A percentile compares a stretch with the other conserved stretches of the same genome.
These are phyloP conservation scores for Orobanche coerulescens DNA, from an alignment of 257 asterid genomes.

Conservation along the genomic window DNA sequence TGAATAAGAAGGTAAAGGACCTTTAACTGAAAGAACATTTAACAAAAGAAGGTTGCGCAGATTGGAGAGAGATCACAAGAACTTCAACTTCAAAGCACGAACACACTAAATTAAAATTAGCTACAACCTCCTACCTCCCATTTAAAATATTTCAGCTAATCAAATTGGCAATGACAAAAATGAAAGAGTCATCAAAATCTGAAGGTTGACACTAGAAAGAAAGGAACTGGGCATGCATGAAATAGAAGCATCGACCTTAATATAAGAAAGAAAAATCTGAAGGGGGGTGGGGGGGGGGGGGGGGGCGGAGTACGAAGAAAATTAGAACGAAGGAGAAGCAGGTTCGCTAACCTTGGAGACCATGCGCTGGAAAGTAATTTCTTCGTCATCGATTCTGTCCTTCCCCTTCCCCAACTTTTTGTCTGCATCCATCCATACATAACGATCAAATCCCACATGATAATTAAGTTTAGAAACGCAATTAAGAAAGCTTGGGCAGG, in stretches of 20 bases:
- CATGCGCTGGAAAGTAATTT: slow-evolving; percentile 92
- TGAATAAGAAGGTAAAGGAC: background rate
- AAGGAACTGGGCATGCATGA: background rate
- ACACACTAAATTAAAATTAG: background rate
- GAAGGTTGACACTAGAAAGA: background rate
- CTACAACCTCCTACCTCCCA: background rate
- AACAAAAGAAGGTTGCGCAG: background rate
- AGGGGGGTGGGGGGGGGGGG: too few relatives aligned
- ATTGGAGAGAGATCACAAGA: background rate
- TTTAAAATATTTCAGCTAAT: background rate
- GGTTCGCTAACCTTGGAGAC: slow-evolving; percentile 93
- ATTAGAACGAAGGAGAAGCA: slow-evolving; percentile 28
- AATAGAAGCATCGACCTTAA: background rate
- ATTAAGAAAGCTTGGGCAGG: background rate
- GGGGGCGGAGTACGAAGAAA: too few relatives aligned
- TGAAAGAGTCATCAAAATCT: background rate
- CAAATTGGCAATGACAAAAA: background rate
- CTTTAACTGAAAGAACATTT: background rate
- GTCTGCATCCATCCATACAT: slow-evolving; percentile 34
- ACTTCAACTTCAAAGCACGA: background rate
- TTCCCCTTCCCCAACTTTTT: slow-evolving; percentile 81
- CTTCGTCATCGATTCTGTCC: slow-evolving; percentile 83
- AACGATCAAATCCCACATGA: background rate
- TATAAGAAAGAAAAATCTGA: background rate
- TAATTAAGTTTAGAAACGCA: background rate